Conservation (phyloP, 805 yeast genomes). For the Sugiyamaella boreocaroliniensis region DNA sequence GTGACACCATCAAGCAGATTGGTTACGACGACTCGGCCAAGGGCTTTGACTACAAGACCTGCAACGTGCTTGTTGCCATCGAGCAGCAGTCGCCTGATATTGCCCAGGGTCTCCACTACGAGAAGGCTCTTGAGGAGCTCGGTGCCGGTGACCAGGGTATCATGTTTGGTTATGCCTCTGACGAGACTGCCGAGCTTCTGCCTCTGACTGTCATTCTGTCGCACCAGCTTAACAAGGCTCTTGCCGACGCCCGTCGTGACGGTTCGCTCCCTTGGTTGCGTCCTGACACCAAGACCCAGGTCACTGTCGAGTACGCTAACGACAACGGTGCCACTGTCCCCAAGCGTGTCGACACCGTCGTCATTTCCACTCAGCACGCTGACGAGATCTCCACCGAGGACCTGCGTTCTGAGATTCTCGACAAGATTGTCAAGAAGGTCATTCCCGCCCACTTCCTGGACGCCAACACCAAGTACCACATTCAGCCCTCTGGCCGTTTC, state of each 20-base stretch:
- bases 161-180: conserved; percentile 99
- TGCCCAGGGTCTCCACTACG: conserved; percentile 98
- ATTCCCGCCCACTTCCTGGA: conserved; percentile 87
- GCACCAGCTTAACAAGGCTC: conserved; percentile 92
- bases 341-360: conserved; percentile 93
- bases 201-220: conserved; percentile 92
- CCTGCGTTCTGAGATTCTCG: conserved; percentile 67
- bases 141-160: conserved; percentile 99
- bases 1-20: conserved; percentile 97
- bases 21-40: conserved; percentile 94
- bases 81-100: conserved; percentile 99
- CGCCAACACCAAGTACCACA: conserved; percentile 93
- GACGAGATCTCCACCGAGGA: conserved; percentile 93
- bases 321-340: conserved; percentile 96
- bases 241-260: conserved; percentile 95
- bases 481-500: conserved; percentile 99
- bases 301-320: conserved; percentile 90
- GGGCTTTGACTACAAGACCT: conserved; percentile 98
- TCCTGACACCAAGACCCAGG: conserved; percentile 99
- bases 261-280: conserved; percentile 95
- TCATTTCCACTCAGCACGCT: conserved; percentile 96
- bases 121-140: conserved; percentile 86
- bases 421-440: conserved; percentile 84
- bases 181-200: conserved; percentile 95
- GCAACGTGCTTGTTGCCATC: conserved; percentile 97